Conservation (phyloP, 306 rosid genomes). For the Delonix regia region DNA sequence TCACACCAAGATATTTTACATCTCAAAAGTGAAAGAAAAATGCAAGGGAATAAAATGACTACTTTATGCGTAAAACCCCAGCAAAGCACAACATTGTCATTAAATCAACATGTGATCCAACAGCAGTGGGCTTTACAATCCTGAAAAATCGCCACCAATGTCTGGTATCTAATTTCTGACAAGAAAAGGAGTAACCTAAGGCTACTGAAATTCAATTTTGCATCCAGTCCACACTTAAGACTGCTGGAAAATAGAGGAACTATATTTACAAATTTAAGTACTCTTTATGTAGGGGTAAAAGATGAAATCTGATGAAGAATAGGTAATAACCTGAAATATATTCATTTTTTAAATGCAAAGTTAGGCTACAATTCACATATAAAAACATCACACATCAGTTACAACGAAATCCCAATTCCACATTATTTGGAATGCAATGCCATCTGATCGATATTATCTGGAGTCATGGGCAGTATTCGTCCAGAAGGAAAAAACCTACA, state of each 20-base stretch:
- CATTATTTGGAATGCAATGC: background rate
- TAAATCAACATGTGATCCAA: conserved; percentile 20
- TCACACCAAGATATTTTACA: conserved; percentile 2
- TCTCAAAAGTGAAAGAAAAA: conserved; percentile 24
- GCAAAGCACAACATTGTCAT: conserved; percentile 4
- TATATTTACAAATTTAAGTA: background rate
- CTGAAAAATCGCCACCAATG: background rate
- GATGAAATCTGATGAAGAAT: background rate
- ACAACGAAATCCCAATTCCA: background rate
- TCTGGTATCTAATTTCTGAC: background rate
- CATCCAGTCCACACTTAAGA: background rate
- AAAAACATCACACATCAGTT: background rate
- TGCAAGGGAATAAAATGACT: background rate
- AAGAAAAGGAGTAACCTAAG: background rate
- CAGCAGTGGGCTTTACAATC: background rate
- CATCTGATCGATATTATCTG: background rate
- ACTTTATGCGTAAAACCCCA: background rate
- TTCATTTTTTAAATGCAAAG: background rate
- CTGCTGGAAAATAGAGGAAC: background rate
- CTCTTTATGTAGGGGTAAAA: background rate
- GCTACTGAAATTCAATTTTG: background rate
- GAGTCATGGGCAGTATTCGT: background rate
- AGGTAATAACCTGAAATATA: background rate
- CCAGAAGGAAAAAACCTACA: background rate
- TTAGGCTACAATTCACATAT: background rate